phyloP scores from a whole-genome alignment of 768 basidiomycete genomes.

The Hydnomerulius pinastri region DNA sequence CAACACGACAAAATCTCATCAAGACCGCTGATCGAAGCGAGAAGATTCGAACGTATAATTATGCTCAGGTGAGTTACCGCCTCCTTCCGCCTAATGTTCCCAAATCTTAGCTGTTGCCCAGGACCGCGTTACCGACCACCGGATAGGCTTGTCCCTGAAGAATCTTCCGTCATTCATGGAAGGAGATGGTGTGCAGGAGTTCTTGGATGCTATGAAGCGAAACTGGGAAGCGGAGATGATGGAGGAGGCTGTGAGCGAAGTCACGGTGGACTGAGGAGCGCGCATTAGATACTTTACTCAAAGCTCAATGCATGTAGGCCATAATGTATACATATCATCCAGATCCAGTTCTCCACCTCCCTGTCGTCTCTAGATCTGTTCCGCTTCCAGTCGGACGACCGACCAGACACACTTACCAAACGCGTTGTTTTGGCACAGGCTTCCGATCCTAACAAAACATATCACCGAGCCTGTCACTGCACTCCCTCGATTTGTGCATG shows the following conservation, averaged over 20 bases:
- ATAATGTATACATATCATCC: no score
- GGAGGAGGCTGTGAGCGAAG: slow-evolving; percentile 48
- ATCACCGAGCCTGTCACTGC: no score
- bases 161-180: slow-evolving; percentile 68
- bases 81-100: background rate
- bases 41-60: slow-evolving; percentile 96
- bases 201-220: slow-evolving; percentile 57
- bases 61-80: slow-evolving; percentile 62
- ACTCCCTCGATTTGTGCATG: no score
- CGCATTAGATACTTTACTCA: slow-evolving; percentile 12
- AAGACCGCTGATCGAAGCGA: slow-evolving; percentile 85
- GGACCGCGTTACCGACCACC: slow-evolving; percentile 93
- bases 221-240: slow-evolving; percentile 56
- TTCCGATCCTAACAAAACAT: no score
- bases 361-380: no score
- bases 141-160: slow-evolving; percentile 75
- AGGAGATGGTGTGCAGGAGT: slow-evolving; percentile 59
- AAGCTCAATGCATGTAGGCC: no score
- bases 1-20: slow-evolving; percentile 71
- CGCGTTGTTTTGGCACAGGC: no score
- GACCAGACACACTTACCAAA: no score
- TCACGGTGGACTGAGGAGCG: no score
- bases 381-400: no score
- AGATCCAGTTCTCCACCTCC: no score
- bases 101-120: slow-evolving; percentile 30